Percentiles rank a stretch among this genome's conserved stretches.
Evolutionary conservation across 1,139 yeast species (phyloP).

Genomic region (Hansenula lynferdii): DNA sequence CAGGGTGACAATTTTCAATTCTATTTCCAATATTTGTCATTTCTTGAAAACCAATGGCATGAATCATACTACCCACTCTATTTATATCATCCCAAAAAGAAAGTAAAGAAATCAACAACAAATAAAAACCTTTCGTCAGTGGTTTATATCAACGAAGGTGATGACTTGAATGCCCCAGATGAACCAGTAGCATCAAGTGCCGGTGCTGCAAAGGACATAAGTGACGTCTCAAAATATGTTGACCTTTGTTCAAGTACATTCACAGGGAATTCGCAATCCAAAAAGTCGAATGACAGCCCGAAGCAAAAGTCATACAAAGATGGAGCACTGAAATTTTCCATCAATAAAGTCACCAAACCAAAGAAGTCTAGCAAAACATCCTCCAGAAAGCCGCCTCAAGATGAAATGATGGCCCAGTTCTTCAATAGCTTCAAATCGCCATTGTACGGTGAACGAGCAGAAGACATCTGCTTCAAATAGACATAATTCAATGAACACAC

Average conservation of each 20-base stretch:
- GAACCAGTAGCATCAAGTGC: not conserved
- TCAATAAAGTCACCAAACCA: not conserved
- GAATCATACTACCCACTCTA: constrained; percentile 12
- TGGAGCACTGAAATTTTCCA: not conserved
- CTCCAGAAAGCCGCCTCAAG: not conserved
- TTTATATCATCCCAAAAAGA: constrained; percentile 11
- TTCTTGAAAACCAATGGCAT: constrained; percentile 17
- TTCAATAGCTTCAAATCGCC: not conserved
- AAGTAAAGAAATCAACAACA: not conserved
- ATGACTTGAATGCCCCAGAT: not conserved
- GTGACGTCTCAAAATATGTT: constrained; percentile 1
- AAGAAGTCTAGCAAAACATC: not conserved
- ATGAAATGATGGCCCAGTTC: not conserved
- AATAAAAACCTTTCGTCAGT: constrained; percentile 1
- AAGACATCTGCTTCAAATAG: constrained; percentile 2
- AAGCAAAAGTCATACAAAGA: not conserved
- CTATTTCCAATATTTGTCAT: constrained; percentile 14
- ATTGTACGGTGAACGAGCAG: constrained; percentile 1
- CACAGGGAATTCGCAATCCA: too few species aligned
- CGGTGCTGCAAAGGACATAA: not conserved
- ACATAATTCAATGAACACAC: too few species aligned
- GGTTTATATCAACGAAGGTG: not conserved
- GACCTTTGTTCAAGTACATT: not conserved
- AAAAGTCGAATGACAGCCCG: too few species aligned
- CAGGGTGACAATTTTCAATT: not conserved